A percentile compares a stretch with the other conserved stretches of the same genome.
These are phyloP conservation scores for Ceratocystis alfenasii DNA, from an alignment of 2,329 filamentous ascomycete genomes.

Conservation along the genomic window DNA sequence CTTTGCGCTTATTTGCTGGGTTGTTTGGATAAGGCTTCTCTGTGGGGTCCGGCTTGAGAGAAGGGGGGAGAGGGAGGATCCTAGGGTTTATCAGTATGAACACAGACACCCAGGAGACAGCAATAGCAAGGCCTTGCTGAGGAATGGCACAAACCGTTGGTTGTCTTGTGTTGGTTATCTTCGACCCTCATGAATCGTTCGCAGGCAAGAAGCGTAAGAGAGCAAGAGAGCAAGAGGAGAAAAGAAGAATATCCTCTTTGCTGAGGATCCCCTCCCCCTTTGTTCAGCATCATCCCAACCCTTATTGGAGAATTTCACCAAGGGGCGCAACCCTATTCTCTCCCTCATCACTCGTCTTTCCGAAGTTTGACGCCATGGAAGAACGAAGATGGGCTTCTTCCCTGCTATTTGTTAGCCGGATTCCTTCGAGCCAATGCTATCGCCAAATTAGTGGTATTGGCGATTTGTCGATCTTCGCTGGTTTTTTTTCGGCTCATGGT, in stretches of 20 bases:
- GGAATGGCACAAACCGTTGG: background rate
- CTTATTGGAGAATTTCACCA: too few species aligned
- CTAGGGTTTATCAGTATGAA: background rate
- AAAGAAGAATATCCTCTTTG: background rate
- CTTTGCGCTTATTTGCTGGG: constrained; percentile 3
- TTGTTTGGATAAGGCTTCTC: background rate
- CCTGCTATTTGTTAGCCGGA: background rate
- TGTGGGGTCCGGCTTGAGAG: background rate
- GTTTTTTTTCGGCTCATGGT: too few species aligned
- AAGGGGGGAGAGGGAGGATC: background rate
- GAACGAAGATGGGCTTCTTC: background rate
- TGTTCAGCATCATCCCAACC: background rate
- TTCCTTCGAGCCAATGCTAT: background rate
- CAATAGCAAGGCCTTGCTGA: too few species aligned
- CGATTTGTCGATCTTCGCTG: too few species aligned
- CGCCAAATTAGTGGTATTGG: too few species aligned
- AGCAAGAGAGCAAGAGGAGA: background rate
- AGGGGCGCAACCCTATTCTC: background rate
- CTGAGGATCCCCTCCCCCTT: background rate
- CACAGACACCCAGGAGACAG: background rate
- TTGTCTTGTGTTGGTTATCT: background rate
- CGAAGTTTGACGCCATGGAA: background rate
- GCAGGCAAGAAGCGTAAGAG: too few species aligned
- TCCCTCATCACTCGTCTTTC: background rate
- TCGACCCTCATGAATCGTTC: background rate